Base-by-base conservation (phyloP, 2,329 filamentous ascomycete genomes). In the Fusarium humuli region DNA sequence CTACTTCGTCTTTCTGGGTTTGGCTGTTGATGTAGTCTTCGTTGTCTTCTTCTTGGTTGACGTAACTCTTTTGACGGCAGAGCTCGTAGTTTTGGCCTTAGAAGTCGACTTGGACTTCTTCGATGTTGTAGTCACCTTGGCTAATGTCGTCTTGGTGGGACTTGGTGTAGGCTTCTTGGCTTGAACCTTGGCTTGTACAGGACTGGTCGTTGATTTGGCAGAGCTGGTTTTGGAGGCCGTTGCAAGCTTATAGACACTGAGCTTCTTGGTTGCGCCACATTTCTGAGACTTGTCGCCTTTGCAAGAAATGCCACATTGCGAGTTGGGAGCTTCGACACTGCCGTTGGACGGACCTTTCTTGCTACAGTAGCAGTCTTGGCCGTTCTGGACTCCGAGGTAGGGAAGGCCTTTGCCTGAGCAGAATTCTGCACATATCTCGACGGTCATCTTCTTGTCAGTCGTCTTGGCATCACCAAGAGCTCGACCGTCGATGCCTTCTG, bases 331-430 rank as follows among this genome's bases (percentile, higher is more conserved):
- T 32, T 69, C 70, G n/a, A 53, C 30, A 11, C 71, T 73, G 3
- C 71, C 71, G 12, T 57, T 56, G 1, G 63, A 61, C 0, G 71
- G 71, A 0, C 57, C 71, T 7, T 50, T 53, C 13, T 57, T 65
- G 16, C 58, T 61, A n/a, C 71, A 73, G 50, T 69, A 74, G 45
- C 71, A 73, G 16, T 71, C 58, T 10, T 65, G 49, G 1, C 71
- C 69, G 18, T 64, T 61, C 42, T 73, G 60, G 6, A 73, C 20
- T 18, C 71, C 71, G n/a, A 73, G 29, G 18, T 64, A 72, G 12
- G 46, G 41, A 20, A 57, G 67, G 2, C 53, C 56, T 27, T 74
- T 74, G 10, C 23, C 14, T 3, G 62, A 60, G 48, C 71, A 73
- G 27, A 64, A 73, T 5, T 48, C 16, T n/a, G 63, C 50, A n/a